Conservation (phyloP, 768 basidiomycete species). For the Arthromyces matolae region DNA sequence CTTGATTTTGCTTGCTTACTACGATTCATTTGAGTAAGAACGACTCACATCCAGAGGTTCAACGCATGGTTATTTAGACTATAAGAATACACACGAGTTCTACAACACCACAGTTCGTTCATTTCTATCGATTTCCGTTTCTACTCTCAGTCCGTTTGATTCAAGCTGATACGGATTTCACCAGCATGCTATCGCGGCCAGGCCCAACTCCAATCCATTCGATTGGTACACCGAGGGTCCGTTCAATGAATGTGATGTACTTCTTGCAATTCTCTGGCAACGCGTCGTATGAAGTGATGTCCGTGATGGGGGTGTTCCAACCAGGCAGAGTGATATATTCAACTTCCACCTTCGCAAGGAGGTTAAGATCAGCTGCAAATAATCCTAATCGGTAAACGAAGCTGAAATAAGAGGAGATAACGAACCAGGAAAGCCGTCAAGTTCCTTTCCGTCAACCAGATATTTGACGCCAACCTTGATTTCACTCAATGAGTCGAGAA, state of each 20-base stretch:
- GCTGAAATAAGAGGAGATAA: conserved; percentile 12
- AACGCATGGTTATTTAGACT: conserved; percentile 3
- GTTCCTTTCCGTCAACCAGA: conserved; percentile 67
- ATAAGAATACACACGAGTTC: conserved; percentile 4
- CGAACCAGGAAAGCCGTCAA: conserved; percentile 85
- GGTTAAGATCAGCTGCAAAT: conserved; percentile 73
- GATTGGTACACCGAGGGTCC: conserved; percentile 65
- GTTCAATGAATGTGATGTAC: conserved; percentile 87
- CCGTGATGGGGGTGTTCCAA: conserved; percentile 79
- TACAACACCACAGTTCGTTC: background rate
- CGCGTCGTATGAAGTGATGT: conserved; percentile 58
- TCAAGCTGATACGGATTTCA: conserved; percentile 13
- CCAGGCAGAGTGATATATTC: conserved; percentile 87
- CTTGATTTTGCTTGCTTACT: background rate
- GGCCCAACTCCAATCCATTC: conserved; percentile 96
- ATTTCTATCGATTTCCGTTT: background rate
- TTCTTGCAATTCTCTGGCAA: conserved; percentile 82
- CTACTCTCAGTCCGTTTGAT: background rate
- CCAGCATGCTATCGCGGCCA: conserved; percentile 72
- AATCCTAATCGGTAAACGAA: background rate
- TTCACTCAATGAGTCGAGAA: conserved; percentile 79
- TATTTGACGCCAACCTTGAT: conserved; percentile 89
- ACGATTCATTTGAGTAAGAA: no score
- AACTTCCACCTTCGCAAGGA: conserved; percentile 76
- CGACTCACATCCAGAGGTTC: background rate